These are phyloP conservation scores for Boletales sp. DNA, from an alignment of 768 basidiomycete genomes.

Conservation along the genomic window DNA sequence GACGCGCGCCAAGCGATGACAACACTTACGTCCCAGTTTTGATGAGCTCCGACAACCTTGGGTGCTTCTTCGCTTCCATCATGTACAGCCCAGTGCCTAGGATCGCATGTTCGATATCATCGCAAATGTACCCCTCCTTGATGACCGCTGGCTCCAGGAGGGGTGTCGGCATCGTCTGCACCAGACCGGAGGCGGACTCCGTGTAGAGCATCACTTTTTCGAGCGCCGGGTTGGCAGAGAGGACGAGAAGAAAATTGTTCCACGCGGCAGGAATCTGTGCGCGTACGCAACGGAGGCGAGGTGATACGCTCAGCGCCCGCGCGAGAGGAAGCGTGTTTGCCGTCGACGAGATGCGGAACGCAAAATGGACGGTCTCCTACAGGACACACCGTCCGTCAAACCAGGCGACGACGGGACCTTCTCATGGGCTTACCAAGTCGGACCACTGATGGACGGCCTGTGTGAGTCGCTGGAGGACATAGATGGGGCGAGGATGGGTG, in stretches of 20 bases:
- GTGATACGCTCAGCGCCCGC: slow-evolving; percentile 37
- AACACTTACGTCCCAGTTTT: slow-evolving; percentile 47
- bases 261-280: slow-evolving; percentile 57
- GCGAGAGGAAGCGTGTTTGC: slow-evolving; percentile 26
- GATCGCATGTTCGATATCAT: slow-evolving; percentile 31
- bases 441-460: slow-evolving; percentile 42
- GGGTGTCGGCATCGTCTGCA: not conserved
- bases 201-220: slow-evolving; percentile 41
- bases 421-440: slow-evolving; percentile 41
- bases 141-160: slow-evolving; percentile 8
- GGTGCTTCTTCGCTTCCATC: slow-evolving; percentile 50
- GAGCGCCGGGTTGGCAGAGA: slow-evolving; percentile 47
- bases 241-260: slow-evolving; percentile 50
- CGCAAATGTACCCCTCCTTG: slow-evolving; percentile 1
- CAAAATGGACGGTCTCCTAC: slow-evolving; percentile 52
- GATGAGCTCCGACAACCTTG: slow-evolving; percentile 51
- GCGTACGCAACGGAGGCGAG: slow-evolving; percentile 45
- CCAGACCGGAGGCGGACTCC: slow-evolving; percentile 18
- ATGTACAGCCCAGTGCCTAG: slow-evolving; percentile 54
- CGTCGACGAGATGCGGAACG: slow-evolving; percentile 52
- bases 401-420: not conserved
- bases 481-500: slow-evolving; percentile 44
- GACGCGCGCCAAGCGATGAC: not conserved
- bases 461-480: slow-evolving; percentile 45
- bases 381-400: not conserved